phyloP scores from a whole-genome alignment of 805 yeast genomes.

The Pichia nanzhaoensis region DNA sequence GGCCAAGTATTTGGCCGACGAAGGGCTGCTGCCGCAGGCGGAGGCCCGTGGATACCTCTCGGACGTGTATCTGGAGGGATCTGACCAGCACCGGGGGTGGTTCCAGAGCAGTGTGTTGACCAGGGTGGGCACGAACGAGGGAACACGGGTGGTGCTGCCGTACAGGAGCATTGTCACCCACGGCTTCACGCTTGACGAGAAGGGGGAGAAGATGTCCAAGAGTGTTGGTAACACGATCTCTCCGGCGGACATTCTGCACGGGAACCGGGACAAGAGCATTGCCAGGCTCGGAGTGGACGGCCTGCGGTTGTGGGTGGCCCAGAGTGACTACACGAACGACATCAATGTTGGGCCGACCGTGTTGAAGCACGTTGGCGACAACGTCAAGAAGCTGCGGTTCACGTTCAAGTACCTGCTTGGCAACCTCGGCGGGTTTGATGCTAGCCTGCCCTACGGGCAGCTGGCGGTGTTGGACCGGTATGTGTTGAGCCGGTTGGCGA shows the following conservation, averaged over 20 bases:
- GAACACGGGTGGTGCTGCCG: slow-evolving; percentile 39
- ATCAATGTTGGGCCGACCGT: slow-evolving; percentile 67
- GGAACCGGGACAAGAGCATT: slow-evolving; percentile 40
- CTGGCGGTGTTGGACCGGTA: slow-evolving; percentile 50
- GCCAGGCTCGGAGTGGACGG: slow-evolving; percentile 88
- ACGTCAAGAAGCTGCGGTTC: slow-evolving; percentile 72
- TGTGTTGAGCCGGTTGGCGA: slow-evolving; percentile 48
- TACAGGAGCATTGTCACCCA: slow-evolving; percentile 77
- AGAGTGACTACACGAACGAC: slow-evolving; percentile 78
- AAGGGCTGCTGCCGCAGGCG: slow-evolving; percentile 29
- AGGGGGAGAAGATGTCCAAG: slow-evolving; percentile 89
- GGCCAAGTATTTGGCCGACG: slow-evolving; percentile 32
- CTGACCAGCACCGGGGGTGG: slow-evolving; percentile 99
- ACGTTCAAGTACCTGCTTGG: slow-evolving; percentile 81
- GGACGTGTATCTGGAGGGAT: slow-evolving; percentile 89
- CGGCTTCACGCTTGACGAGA: slow-evolving; percentile 85
- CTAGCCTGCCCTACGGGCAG: slow-evolving; percentile 33
- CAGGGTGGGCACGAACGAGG: slow-evolving; percentile 43
- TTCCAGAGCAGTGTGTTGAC: slow-evolving; percentile 90
- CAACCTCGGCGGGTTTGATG: slow-evolving; percentile 42
- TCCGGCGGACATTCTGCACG: slow-evolving; percentile 63
- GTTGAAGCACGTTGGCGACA: slow-evolving; percentile 69
- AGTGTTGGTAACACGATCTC: slow-evolving; percentile 76
- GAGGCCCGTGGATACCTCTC: slow-evolving; percentile 42
- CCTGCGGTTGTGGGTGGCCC: slow-evolving; percentile 83